Evolutionary conservation across 202 grass and related monocot species (phyloP).

Genomic region (Cymbopogon flexuosus): DNA sequence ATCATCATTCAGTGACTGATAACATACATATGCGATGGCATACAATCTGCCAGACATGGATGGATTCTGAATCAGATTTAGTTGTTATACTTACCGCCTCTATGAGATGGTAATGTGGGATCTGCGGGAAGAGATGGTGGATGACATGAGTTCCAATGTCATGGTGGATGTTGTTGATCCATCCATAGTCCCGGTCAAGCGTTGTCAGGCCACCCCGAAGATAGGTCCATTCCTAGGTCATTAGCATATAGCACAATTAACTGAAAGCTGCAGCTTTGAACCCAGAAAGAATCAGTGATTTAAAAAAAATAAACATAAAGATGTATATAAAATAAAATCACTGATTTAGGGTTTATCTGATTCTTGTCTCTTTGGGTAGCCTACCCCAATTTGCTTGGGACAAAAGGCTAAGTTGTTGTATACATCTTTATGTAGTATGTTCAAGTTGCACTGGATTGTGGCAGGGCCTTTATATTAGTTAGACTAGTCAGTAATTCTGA

Average conservation of each 20-base stretch:
- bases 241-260: conserved; percentile 1
- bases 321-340: too few species aligned
- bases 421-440: not conserved
- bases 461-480: not conserved
- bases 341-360: too few species aligned
- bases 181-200: conserved; percentile 84
- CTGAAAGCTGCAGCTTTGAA: not conserved
- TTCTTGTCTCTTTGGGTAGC: too few species aligned
- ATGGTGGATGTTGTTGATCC: conserved; percentile 94
- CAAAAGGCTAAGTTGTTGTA: too few species aligned
- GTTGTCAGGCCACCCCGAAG: conserved; percentile 91
- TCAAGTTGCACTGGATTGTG: not conserved
- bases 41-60: not conserved
- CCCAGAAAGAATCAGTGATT: too few species aligned
- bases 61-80: not conserved
- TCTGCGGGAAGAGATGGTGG: conserved; percentile 96
- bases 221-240: conserved; percentile 84
- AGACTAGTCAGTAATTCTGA: too few species aligned
- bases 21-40: not conserved
- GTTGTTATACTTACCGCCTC: conserved; percentile 61
- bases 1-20: conserved; percentile 11
- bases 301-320: too few species aligned
- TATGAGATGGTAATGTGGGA: conserved; percentile 89
- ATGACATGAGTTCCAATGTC: conserved; percentile 99
- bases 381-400: too few species aligned